Evolutionary conservation across 2,329 filamentous ascomycete species (phyloP).

Genomic region (Dryadomyces sulphureus): DNA sequence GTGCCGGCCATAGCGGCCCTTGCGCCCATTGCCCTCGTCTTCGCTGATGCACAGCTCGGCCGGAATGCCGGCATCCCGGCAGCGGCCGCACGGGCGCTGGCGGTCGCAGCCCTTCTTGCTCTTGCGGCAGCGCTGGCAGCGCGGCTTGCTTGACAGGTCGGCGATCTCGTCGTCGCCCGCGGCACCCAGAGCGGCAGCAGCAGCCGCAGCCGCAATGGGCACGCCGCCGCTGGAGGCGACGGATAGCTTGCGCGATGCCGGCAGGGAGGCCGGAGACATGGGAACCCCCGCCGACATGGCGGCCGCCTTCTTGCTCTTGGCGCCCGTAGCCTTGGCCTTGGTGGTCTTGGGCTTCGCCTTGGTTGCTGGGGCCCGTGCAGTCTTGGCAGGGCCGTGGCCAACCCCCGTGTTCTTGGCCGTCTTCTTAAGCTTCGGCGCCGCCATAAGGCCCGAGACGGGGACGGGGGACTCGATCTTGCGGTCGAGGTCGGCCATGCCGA

Average conservation of each 20-base stretch:
- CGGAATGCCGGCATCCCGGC: constrained; percentile 88
- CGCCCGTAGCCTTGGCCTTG: constrained; percentile 26
- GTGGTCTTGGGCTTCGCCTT: constrained; percentile 43
- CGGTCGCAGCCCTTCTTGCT: constrained; percentile 99
- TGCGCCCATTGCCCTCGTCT: constrained; percentile 93
- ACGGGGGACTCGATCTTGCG: constrained; percentile 29
- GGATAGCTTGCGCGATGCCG: constrained; percentile 63
- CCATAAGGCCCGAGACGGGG: constrained; percentile 14
- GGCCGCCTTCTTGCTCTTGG: constrained; percentile 29
- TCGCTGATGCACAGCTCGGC: constrained; percentile 93
- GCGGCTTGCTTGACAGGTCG: constrained; percentile 86
- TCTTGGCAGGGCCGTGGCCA: constrained; percentile 24
- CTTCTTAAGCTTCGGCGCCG: constrained; percentile 26
- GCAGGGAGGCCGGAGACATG: constrained; percentile 52
- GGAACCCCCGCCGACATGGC: constrained; percentile 14
- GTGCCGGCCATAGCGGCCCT: constrained; percentile 72
- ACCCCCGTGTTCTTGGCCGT: constrained; percentile 20
- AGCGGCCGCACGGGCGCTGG: constrained; percentile 85
- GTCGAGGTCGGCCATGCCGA: constrained; percentile 46
- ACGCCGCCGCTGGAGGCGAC: constrained; percentile 40
- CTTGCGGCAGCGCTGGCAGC: constrained; percentile 96
- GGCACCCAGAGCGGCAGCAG: not conserved
- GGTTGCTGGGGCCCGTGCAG: constrained; percentile 14
- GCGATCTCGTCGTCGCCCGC: constrained; percentile 66
- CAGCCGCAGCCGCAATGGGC: constrained; percentile 20